phyloP scores from a whole-genome alignment of 2,329 filamentous ascomycete species.

The Pseudovirgaria hyperparasitica region DNA sequence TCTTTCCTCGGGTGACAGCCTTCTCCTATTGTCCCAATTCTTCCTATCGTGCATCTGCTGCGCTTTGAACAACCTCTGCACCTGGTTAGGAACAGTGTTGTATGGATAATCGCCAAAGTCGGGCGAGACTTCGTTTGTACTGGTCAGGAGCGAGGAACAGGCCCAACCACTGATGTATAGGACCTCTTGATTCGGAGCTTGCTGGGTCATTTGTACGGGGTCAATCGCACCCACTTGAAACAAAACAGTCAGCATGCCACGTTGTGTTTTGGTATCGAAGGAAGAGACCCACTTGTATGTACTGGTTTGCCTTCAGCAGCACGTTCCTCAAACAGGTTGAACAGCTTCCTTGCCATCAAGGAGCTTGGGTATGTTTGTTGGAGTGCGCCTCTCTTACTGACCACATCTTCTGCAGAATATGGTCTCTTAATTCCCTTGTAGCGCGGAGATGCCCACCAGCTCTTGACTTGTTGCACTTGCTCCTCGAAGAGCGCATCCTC shows the following conservation, averaged over 20 bases:
- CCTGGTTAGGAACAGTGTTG: conserved; percentile 96
- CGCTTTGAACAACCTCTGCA: conserved; percentile 89
- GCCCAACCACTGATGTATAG: conserved; percentile 97
- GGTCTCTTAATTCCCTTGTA: conserved; percentile 84
- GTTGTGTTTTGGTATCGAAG: conserved; percentile 10
- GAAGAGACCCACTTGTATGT: conserved; percentile 61
- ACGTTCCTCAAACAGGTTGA: conserved; percentile 72
- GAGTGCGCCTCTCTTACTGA: conserved; percentile 81
- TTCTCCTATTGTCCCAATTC: conserved; percentile 76
- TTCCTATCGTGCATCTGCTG: conserved; percentile 95
- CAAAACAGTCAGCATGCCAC: conserved; percentile 13
- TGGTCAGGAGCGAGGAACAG: conserved; percentile 83
- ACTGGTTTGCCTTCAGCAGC: conserved; percentile 72
- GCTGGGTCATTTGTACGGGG: conserved; percentile 98
- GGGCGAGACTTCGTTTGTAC: conserved; percentile 92
- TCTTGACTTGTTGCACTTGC: conserved; percentile 72
- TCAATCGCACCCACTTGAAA: conserved; percentile 84
- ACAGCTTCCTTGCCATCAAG: conserved; percentile 88
- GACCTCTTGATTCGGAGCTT: conserved; percentile 89
- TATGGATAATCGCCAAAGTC: conserved; percentile 99
- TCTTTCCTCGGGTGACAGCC: conserved; percentile 61
- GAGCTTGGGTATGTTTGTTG: conserved; percentile 85
- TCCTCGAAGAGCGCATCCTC: conserved; percentile 79
- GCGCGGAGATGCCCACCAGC: conserved; percentile 80
- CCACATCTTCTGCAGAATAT: conserved; percentile 81